Conservation (phyloP, 2,329 filamentous ascomycete genomes). For the Eutypa lata region DNA sequence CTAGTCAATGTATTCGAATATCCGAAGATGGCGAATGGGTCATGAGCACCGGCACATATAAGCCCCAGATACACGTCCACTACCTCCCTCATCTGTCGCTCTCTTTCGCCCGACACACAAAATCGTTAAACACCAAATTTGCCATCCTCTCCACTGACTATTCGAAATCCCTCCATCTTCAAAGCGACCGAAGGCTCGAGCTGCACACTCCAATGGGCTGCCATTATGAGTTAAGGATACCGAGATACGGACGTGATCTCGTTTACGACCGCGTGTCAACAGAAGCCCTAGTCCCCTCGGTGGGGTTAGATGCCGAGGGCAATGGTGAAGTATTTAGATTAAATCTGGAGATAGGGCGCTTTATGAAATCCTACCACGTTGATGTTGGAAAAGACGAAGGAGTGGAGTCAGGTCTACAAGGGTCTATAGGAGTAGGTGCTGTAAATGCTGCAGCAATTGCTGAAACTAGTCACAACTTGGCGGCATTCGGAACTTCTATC, state of each 20-base stretch:
- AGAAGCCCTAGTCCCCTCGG: constrained; percentile 82
- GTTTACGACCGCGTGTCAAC: constrained; percentile 78
- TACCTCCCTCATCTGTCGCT: constrained; percentile 89
- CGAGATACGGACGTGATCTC: constrained; percentile 87
- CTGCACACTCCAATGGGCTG: constrained; percentile 62
- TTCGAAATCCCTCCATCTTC: constrained; percentile 89
- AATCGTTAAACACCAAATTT: constrained; percentile 88
- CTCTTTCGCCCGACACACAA: constrained; percentile 91
- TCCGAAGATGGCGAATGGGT: constrained; percentile 97
- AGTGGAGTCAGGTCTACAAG: constrained; percentile 72
- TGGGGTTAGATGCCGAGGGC: constrained; percentile 81
- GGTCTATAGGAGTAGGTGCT: constrained; percentile 78
- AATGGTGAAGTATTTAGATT: constrained; percentile 89
- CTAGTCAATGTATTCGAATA: constrained; percentile 82
- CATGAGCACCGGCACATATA: constrained; percentile 80
- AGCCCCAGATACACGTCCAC: constrained; percentile 91
- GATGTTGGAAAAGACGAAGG: constrained; percentile 85
- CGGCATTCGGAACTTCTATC: constrained; percentile 89
- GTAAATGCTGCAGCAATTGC: constrained; percentile 88
- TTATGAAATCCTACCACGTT: constrained; percentile 90
- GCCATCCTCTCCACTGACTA: constrained; percentile 86
- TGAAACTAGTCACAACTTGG: constrained; percentile 82
- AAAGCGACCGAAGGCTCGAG: constrained; percentile 86
- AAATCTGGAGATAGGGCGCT: constrained; percentile 87
- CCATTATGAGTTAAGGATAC: constrained; percentile 85